These are phyloP conservation scores for Sporothrix sp. DNA, from an alignment of 2,329 filamentous ascomycete species.

Conservation along the genomic window DNA sequence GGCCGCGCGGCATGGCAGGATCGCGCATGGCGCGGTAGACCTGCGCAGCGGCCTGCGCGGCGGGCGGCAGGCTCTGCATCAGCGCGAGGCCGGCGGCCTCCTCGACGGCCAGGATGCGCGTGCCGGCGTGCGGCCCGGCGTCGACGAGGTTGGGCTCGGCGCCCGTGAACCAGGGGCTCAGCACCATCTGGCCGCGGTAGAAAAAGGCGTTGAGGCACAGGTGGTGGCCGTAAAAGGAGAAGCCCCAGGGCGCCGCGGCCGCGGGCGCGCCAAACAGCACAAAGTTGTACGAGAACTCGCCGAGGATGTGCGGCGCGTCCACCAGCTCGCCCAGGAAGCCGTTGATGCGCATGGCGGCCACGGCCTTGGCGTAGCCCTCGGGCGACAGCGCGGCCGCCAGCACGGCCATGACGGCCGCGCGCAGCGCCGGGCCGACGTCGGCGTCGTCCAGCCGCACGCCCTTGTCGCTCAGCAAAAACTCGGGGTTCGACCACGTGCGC, in stretches of 20 bases:
- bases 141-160: conserved; percentile 73
- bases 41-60: conserved; percentile 41
- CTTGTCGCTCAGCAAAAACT: conserved; percentile 59
- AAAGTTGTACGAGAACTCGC: conserved; percentile 59
- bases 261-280: conserved; percentile 33
- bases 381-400: conserved; percentile 51
- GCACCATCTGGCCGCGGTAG: conserved; percentile 52
- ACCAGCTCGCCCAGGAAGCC: conserved; percentile 64
- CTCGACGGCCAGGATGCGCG: conserved; percentile 55
- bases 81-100: conserved; percentile 55
- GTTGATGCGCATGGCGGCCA: conserved; percentile 63
- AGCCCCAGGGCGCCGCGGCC: conserved; percentile 54
- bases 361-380: conserved; percentile 61
- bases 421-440: conserved; percentile 26
- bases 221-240: conserved; percentile 69
- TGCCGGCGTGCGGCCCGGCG: conserved; percentile 50
- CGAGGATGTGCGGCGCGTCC: conserved; percentile 52
- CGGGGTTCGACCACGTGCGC: conserved; percentile 63
- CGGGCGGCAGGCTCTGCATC: conserved; percentile 51
- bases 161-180: conserved; percentile 68
- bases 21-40: conserved; percentile 53
- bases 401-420: conserved; percentile 43
- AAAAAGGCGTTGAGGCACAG: conserved; percentile 65
- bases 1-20: conserved; percentile 53
- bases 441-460: conserved; percentile 61